Evolutionary conservation across 106 monocot species (phyloP).

Genomic region (Alisma plantagoaquatica): DNA sequence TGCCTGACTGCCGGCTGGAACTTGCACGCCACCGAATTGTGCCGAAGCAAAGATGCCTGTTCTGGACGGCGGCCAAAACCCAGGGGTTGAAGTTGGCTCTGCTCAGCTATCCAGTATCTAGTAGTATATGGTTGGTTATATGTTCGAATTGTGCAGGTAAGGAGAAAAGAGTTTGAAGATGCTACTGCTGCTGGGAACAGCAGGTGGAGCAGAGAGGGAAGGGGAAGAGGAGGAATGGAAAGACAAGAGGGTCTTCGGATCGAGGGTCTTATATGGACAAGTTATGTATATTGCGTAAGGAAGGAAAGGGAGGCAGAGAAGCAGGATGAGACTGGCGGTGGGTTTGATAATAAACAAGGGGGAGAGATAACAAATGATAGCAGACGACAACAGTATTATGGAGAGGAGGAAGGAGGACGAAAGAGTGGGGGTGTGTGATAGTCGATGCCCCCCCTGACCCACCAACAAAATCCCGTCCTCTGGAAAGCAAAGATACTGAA

Average conservation of each 20-base stretch:
- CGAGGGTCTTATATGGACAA: not conserved
- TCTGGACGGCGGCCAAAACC: too few species aligned
- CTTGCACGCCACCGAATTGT: not conserved
- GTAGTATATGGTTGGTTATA: too few species aligned
- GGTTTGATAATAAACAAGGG: too few species aligned
- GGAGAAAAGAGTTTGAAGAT: not conserved
- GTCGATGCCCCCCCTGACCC: not conserved
- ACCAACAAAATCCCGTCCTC: not conserved
- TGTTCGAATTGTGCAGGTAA: too few species aligned
- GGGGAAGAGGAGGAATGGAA: not conserved
- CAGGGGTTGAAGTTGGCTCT: too few species aligned
- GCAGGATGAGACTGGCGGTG: too few species aligned
- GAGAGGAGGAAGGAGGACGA: not conserved
- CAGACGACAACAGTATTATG: not conserved
- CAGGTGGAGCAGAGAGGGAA: not conserved
- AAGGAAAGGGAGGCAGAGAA: too few species aligned
- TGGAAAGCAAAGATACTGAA: conserved; percentile 1
- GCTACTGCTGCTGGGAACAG: not conserved
- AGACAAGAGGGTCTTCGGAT: not conserved
- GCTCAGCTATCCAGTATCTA: too few species aligned
- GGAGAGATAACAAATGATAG: too few species aligned
- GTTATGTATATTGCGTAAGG: too few species aligned
- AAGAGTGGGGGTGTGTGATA: not conserved
- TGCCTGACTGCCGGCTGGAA: too few species aligned
- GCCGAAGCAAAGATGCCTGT: too few species aligned